Evolutionary conservation across 2,329 filamentous ascomycete genomes (phyloP).

Genomic region (Hirsutella rhossiliensis): DNA sequence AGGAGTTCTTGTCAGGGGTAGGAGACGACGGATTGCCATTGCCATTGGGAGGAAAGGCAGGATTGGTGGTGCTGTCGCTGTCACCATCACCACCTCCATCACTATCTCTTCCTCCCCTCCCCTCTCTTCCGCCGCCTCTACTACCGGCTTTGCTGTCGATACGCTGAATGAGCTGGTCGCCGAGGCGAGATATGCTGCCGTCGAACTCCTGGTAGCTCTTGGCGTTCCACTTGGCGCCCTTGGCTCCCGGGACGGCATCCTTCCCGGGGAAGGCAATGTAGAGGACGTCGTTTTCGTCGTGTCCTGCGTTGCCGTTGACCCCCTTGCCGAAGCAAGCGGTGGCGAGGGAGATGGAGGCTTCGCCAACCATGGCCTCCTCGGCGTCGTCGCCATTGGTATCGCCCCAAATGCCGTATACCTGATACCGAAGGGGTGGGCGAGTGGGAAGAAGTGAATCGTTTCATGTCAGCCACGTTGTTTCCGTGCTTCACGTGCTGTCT

Average conservation of each 20-base stretch:
- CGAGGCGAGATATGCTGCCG: conserved; percentile 35
- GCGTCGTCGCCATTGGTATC: conserved; percentile 46
- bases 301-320: conserved; percentile 43
- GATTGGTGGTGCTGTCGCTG: too few species aligned
- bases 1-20: too few species aligned
- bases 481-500: too few species aligned
- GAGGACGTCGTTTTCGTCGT: conserved; percentile 45
- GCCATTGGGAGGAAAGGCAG: too few species aligned
- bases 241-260: conserved; percentile 41
- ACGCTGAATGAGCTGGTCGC: conserved; percentile 35
- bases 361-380: conserved; percentile 35
- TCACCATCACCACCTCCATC: too few species aligned
- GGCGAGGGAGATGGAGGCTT: conserved; percentile 44
- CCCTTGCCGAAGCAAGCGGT: conserved; percentile 41
- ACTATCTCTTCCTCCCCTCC: too few species aligned
- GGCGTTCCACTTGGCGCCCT: conserved; percentile 42
- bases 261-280: conserved; percentile 48
- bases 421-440: neutral
- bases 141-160: conserved; percentile 10
- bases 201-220: conserved; percentile 35
- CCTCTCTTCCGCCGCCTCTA: neutral
- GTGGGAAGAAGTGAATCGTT: neutral
- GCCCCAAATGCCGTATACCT: conserved; percentile 49
- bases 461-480: neutral
- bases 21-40: too few species aligned